Conservation (phyloP, 768 basidiomycete species). For the Serendipita sp. region DNA sequence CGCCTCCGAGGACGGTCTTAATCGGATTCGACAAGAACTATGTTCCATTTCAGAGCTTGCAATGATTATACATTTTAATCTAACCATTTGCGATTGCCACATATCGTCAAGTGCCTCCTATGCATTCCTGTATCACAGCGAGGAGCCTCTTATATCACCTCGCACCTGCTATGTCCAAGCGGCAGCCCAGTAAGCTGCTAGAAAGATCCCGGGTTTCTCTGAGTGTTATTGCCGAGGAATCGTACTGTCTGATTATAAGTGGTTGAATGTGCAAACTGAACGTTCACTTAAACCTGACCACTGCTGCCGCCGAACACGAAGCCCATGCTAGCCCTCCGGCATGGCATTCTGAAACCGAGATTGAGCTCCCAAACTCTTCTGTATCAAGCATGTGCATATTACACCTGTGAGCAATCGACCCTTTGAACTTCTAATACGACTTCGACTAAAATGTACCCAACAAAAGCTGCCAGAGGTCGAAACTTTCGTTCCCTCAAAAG, state of each 20-base stretch:
- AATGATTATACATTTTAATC: neutral
- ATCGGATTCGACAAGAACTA: neutral
- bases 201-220: too few species aligned
- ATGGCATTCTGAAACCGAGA: neutral
- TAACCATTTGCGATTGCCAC: too few species aligned
- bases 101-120: too few species aligned
- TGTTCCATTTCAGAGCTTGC: neutral
- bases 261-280: too few species aligned
- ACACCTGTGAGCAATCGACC: neutral
- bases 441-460: neutral
- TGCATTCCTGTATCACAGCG: too few species aligned
- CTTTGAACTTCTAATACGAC: neutral
- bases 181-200: too few species aligned
- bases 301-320: neutral
- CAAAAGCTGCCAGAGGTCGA: neutral
- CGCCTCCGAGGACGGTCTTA: neutral
- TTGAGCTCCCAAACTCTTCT: neutral
- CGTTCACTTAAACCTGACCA: neutral
- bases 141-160: too few species aligned
- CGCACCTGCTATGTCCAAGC: too few species aligned
- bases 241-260: too few species aligned
- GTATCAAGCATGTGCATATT: neutral
- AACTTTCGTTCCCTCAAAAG: neutral
- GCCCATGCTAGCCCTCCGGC: neutral
- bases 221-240: too few species aligned